Conservation (phyloP, 1,284 basidiomycete species). For the Austroboletus olivaceoglutinosus region DNA sequence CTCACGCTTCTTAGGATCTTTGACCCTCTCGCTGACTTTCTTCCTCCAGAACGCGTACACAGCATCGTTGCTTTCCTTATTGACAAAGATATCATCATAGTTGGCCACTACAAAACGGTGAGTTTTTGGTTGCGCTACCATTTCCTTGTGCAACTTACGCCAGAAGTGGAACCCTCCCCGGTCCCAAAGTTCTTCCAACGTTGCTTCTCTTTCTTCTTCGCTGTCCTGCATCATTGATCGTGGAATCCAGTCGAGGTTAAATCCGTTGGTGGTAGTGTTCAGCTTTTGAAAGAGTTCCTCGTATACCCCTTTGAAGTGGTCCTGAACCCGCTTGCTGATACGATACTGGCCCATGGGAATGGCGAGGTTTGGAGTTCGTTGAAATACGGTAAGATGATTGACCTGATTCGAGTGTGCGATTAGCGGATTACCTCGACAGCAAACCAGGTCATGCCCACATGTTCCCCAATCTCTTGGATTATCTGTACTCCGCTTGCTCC, state of each 20-base stretch:
- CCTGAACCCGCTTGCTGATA: constrained; percentile 10
- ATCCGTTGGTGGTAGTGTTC: neutral
- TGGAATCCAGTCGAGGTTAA: neutral
- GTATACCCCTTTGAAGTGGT: constrained; percentile 17
- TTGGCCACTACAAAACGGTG: neutral
- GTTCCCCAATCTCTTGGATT: constrained; percentile 15
- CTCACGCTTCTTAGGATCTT: constrained; percentile 11
- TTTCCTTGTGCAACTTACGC: neutral
- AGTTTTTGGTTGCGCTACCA: neutral
- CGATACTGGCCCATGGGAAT: constrained; percentile 14
- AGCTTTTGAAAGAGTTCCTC: constrained; percentile 10
- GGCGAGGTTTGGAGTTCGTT: constrained; percentile 18
- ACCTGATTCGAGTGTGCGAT: constrained; percentile 4
- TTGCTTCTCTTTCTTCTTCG: constrained; percentile 12
- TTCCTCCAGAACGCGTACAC: constrained; percentile 17
- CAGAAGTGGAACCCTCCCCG: constrained; percentile 8
- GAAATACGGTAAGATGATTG: constrained; percentile 16
- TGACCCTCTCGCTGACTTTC: constrained; percentile 13
- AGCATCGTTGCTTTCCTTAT: constrained; percentile 3
- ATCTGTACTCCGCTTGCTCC: constrained; percentile 17
- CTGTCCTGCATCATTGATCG: constrained; percentile 3
- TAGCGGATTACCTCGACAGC: neutral
- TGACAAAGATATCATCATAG: neutral
- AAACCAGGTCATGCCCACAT: constrained; percentile 3
- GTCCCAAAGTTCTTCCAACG: constrained; percentile 14